Base-by-base conservation (phyloP, 306 rosid genomes). In the Cicer pinnatifidum region DNA sequence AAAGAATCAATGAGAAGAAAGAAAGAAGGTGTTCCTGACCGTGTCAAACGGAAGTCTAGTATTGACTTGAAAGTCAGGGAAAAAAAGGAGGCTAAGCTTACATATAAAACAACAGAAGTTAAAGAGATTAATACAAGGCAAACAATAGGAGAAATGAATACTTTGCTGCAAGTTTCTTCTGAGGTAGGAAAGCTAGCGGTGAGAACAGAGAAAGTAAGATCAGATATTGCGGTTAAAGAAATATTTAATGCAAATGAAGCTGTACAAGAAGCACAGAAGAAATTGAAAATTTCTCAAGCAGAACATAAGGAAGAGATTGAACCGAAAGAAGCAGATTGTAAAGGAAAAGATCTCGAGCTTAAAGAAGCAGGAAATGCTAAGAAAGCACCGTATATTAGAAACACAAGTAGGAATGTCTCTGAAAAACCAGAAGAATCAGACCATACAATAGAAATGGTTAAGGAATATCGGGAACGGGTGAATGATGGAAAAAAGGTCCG, bases 1-100 rank as follows among this genome's bases (percentile, higher is more conserved):
- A 86, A 84, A 83, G 96, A 88, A 70, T 80, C 79, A 1, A 88
- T 85, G 94, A 88, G 86, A 81, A 87, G 89, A 88, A 91, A 83
- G 89, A 93, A 89, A 82, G 86, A 71, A 57, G 82, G 96, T 45
- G 76, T 75, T 54, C 87, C 88, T 82, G 79, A 82, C 81, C 78
- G 64, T 44, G 79, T 73, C 71, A 91, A 87, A 68, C 17, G 19
- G 59, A 83, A 85, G 51, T 79, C 83, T 75, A 73, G 68, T 78
- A 63, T 81, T 78, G 80, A 78, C 63, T 56, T 69, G 52, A 86
- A 84, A 76, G 68, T 75, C 70, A 84, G 72, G 50, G 76, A 56
- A 7, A 81, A 73, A 64, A 72, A 59, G 78, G 89, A 77, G 54
- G 68, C 67, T 56, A 78, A 73, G 38, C 37, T 66, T 56, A 45